A percentile compares a stretch with the other conserved stretches of the same genome.
Conservation (phyloP, 495 filamentous ascomycete species). For the Hypoxylon cercidicola region DNA sequence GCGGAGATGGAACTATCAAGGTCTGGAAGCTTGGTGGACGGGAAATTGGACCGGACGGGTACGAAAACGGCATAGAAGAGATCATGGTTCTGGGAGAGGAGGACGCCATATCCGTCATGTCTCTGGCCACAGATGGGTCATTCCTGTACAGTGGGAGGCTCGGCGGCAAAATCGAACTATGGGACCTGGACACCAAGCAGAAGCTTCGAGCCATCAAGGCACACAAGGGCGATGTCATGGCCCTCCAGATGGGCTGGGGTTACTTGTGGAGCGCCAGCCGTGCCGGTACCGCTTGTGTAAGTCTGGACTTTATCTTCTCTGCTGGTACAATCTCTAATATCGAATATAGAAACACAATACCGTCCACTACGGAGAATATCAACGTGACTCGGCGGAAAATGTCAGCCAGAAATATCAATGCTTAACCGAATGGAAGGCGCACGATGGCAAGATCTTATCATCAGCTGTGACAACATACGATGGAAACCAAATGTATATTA, state of each 20-base stretch:
- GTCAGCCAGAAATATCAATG: slow-evolving; percentile 92
- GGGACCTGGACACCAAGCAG: slow-evolving; percentile 96
- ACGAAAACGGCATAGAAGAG: slow-evolving; percentile 64
- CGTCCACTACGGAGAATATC: slow-evolving; percentile 63
- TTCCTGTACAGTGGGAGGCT: slow-evolving; percentile 90
- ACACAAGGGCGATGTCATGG: slow-evolving; percentile 85
- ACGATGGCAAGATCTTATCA: slow-evolving; percentile 86
- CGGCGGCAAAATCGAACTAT: slow-evolving; percentile 92
- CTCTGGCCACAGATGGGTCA: slow-evolving; percentile 83
- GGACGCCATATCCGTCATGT: slow-evolving; percentile 81
- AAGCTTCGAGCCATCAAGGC: slow-evolving; percentile 83
- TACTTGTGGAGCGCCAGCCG: slow-evolving; percentile 85
- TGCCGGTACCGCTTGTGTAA: slow-evolving; percentile 82
- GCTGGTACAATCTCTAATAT: slow-evolving; percentile 19
- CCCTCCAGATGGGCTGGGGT: slow-evolving; percentile 82
- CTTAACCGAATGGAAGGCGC: slow-evolving; percentile 83
- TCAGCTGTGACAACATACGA: slow-evolving; percentile 76
- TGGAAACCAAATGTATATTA: slow-evolving; percentile 81
- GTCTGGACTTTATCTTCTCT: slow-evolving; percentile 16
- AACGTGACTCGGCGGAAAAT: slow-evolving; percentile 63
- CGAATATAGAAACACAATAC: slow-evolving; percentile 64
- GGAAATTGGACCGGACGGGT: slow-evolving; percentile 52
- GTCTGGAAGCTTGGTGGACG: slow-evolving; percentile 76
- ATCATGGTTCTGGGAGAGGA: slow-evolving; percentile 77
- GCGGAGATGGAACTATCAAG: slow-evolving; percentile 93